Evolutionary conservation across 139 green algal species (phyloP).

Genomic region (Picochlorum sp.): DNA sequence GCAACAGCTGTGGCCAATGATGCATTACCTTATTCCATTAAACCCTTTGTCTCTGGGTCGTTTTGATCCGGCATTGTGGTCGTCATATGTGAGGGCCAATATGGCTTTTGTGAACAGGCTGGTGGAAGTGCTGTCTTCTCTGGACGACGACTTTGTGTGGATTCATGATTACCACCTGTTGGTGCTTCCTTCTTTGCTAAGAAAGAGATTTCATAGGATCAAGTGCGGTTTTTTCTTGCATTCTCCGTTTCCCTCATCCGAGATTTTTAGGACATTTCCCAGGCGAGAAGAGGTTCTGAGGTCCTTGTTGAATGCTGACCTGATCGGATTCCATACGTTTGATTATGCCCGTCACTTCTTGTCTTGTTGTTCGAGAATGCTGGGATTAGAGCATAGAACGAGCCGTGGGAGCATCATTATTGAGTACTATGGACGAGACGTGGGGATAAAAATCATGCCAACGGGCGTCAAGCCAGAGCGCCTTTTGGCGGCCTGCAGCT

Average conservation of each 20-base stretch:
- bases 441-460: constrained; percentile 97
- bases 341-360: constrained; percentile 94
- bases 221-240: constrained; percentile 90
- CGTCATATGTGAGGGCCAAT: constrained; percentile 94
- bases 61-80: constrained; percentile 85
- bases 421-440: constrained; percentile 91
- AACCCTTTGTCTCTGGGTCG: constrained; percentile 48
- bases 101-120: constrained; percentile 80
- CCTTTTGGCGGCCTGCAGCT: constrained; percentile 67
- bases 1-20: constrained; percentile 94
- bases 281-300: constrained; percentile 77
- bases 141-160: constrained; percentile 90
- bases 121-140: constrained; percentile 54
- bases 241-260: constrained; percentile 79
- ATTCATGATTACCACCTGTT: constrained; percentile 99
- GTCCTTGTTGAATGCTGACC: constrained; percentile 70
- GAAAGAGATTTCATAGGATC: constrained; percentile 64
- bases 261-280: constrained; percentile 79
- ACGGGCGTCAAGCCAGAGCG: constrained; percentile 82
- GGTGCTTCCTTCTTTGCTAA: constrained; percentile 86
- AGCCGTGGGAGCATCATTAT: constrained; percentile 76
- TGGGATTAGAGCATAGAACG: constrained; percentile 91
- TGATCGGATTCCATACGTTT: constrained; percentile 93
- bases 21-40: constrained; percentile 95
- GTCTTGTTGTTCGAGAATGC: constrained; percentile 81